Conservation (phyloP, 2,329 filamentous ascomycete species). For the Cercospora sp. region DNA sequence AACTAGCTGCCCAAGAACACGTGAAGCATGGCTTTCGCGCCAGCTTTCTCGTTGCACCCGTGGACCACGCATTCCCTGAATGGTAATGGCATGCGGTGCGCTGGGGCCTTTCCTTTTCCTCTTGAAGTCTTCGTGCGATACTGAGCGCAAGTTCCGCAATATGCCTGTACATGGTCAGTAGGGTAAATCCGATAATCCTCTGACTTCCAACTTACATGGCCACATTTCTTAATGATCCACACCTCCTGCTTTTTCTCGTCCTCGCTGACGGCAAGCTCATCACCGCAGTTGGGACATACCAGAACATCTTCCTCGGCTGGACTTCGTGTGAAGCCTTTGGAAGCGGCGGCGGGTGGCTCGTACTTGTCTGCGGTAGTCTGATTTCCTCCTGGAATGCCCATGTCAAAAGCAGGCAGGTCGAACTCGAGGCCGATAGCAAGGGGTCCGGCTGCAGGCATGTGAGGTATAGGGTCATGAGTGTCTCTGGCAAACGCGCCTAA, state of each 20-base stretch:
- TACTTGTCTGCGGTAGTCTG: constrained; percentile 51
- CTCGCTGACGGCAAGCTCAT: constrained; percentile 77
- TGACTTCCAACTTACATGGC: constrained; percentile 67
- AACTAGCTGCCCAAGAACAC: constrained; percentile 36
- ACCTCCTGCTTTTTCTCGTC: constrained; percentile 74
- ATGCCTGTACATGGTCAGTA: constrained; percentile 45
- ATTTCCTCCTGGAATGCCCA: constrained; percentile 39
- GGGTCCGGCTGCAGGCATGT: neutral
- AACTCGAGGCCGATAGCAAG: constrained; percentile 40
- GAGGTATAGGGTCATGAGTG: neutral
- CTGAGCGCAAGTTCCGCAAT: constrained; percentile 55
- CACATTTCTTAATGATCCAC: constrained; percentile 87
- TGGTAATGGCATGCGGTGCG: constrained; percentile 33
- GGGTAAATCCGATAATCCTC: neutral
- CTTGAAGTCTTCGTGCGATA: constrained; percentile 36
- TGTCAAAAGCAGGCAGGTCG: constrained; percentile 46
- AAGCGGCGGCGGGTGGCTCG: constrained; percentile 64
- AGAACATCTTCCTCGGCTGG: constrained; percentile 71
- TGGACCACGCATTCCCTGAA: constrained; percentile 51
- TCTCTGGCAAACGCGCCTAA: neutral
- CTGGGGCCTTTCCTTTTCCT: constrained; percentile 31
- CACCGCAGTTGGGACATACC: constrained; percentile 82
- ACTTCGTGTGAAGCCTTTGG: constrained; percentile 77
- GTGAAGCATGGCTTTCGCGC: constrained; percentile 26
- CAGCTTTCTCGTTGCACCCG: constrained; percentile 38